Base-by-base conservation (phyloP, 2,329 filamentous ascomycete species). In the Stagonosporopsis chrysanthemi region DNA sequence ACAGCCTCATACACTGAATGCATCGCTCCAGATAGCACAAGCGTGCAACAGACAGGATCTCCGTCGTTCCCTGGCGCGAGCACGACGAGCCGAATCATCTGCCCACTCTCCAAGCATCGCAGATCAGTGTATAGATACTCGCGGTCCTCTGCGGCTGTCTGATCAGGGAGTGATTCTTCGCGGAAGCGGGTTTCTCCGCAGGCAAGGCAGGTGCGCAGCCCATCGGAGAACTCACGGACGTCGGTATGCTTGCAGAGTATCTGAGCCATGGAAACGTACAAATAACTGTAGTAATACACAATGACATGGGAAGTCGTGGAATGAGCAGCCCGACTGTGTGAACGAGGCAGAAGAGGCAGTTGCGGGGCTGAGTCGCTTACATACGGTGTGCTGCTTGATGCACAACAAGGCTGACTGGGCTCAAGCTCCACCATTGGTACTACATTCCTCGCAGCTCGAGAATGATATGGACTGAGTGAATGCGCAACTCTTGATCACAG, bases 221-320 rank as follows among this genome's bases (percentile, higher is more conserved):
- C 46, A 17, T 49, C 46, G 6, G 31, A n/a, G 46, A 49, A 49
- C 8, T 49, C 36, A n/a, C 46, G 46, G 17, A 41, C 26, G 14
- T 41, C 46, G 19, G 26, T 8, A 5, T 33, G 46, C 6, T 11
- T 24, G 7, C 26, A 49, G 15, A 11, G 8, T 4, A 8, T 38
- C 11, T 3, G 8, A 22, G 36, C 15, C 33, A 36, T 36, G 15
- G 15, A 17, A n/a, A n/a, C n/a, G n/a, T n/a, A n/a, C n/a, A n/a
- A n/a, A n/a, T n/a, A n/a, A n/a, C n/a, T n/a, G n/a, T n/a, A n/a
- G n/a, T n/a, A n/a, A n/a, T n/a, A n/a, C n/a, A n/a, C n/a, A 6
- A 26, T 2, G 29, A 36, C 1, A 7, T 31, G 29, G 29, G 29
- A 22, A 22, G 15, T 19, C 12, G 9, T 19, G 36, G 36, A 22